Conservation (phyloP, 306 rosid species). For the Datisca glomerata region DNA sequence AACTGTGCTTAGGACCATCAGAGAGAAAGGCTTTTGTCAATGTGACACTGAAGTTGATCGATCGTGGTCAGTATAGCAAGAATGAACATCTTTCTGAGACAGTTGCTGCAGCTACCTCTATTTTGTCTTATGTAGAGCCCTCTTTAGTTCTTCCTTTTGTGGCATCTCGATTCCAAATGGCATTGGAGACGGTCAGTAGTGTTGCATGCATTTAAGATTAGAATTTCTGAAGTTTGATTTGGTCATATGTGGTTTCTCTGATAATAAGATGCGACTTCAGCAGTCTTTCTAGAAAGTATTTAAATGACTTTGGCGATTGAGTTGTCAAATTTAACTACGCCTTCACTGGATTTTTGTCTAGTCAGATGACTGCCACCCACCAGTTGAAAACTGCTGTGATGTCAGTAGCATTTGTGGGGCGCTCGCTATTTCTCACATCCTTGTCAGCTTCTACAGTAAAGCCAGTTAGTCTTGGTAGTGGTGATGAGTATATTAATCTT, state of each 20-base stretch:
- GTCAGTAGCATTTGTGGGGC: constrained; percentile 97
- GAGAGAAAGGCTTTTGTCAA: constrained; percentile 80
- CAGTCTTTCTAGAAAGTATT: no score
- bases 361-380: constrained; percentile 99
- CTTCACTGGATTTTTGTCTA: constrained; percentile 36
- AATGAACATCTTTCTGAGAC: constrained; percentile 92
- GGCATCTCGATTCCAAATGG: constrained; percentile 96
- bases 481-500: constrained; percentile 55
- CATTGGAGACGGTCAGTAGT: constrained; percentile 94
- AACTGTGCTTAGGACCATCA: constrained; percentile 54
- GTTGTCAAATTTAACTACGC: constrained; percentile 23
- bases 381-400: constrained; percentile 94
- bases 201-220: constrained; percentile 17
- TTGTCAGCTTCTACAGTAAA: constrained; percentile 43
- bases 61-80: constrained; percentile 99
- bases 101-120: constrained; percentile 90
- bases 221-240: constrained; percentile 10
- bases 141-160: constrained; percentile 90
- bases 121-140: constrained; percentile 90
- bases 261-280: not conserved
- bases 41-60: constrained; percentile 73
- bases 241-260: constrained; percentile 5
- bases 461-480: constrained; percentile 40
- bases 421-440: constrained; percentile 72
- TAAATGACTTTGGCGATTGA: no score